Conservation (phyloP, 768 basidiomycete species). For the Mycena rebaudengoi region DNA sequence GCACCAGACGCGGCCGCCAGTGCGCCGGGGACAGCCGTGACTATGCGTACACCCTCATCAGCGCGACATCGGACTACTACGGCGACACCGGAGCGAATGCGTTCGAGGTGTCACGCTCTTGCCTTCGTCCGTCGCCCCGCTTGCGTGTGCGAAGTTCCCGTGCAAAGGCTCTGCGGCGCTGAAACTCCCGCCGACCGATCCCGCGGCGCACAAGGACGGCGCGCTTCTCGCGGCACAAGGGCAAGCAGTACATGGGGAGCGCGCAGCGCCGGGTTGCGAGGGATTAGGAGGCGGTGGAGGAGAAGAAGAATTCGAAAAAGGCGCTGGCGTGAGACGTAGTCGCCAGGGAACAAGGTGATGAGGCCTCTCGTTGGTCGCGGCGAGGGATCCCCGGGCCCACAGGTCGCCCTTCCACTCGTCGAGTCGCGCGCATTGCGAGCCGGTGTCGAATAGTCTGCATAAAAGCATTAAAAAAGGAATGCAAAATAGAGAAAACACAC, state of each 20-base stretch:
- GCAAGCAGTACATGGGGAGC: neutral
- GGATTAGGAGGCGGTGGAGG: neutral
- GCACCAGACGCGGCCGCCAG: neutral
- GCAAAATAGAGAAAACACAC: too few species aligned
- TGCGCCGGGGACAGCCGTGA: neutral
- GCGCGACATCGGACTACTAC: slow-evolving; percentile 1
- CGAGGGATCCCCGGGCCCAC: slow-evolving; percentile 97
- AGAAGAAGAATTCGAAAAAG: too few species aligned
- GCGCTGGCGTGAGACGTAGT: slow-evolving; percentile 59
- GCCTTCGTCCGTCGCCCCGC: slow-evolving; percentile 1
- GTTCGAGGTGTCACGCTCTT: neutral
- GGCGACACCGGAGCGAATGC: slow-evolving; percentile 5
- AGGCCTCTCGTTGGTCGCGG: slow-evolving; percentile 97
- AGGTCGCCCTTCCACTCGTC: slow-evolving; percentile 99
- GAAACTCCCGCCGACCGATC: neutral
- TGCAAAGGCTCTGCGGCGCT: neutral
- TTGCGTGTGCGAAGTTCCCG: slow-evolving; percentile 5
- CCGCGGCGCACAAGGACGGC: slow-evolving; percentile 10
- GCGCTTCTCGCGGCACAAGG: neutral
- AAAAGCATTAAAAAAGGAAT: too few species aligned
- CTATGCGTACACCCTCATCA: slow-evolving; percentile 10
- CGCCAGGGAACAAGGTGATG: slow-evolving; percentile 99
- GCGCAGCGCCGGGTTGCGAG: neutral
- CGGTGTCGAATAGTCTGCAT: slow-evolving; percentile 97
- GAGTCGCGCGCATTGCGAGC: slow-evolving; percentile 83